phyloP scores from a whole-genome alignment of 352 stramenopile species.

The Phytophthora nicotianae region DNA sequence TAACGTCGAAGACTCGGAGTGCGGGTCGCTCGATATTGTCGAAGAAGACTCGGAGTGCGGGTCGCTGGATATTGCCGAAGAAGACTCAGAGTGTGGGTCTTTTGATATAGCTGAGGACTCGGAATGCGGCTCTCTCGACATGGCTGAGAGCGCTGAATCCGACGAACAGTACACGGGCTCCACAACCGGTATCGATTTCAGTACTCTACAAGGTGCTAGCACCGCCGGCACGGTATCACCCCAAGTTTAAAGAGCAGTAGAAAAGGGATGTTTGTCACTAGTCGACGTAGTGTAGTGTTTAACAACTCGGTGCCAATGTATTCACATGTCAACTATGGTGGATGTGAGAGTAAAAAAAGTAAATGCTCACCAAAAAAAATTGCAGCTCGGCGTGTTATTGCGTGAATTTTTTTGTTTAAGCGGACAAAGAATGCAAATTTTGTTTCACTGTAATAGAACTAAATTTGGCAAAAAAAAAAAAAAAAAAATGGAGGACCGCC shows the following conservation, averaged over 20 bases:
- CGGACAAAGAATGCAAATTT: no score
- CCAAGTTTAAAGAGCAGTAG: slow-evolving; percentile 15
- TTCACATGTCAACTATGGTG: no score
- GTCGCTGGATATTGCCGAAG: slow-evolving; percentile 28
- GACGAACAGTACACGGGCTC: slow-evolving; percentile 27
- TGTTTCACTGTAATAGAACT: no score
- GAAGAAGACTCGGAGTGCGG: slow-evolving; percentile 28
- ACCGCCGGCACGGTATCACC: slow-evolving; percentile 32
- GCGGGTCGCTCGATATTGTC: slow-evolving; percentile 26
- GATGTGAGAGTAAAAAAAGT: no score
- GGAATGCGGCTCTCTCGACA: slow-evolving; percentile 36
- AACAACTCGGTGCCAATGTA: no score
- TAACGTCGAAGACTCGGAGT: slow-evolving; percentile 28
- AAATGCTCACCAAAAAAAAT: no score
- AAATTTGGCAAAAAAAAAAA: no score
- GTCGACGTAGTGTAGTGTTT: slow-evolving; percentile 25
- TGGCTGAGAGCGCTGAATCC: slow-evolving; percentile 27
- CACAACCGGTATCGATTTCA: slow-evolving; percentile 42
- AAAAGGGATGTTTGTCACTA: slow-evolving; percentile 6
- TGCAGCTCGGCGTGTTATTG: no score
- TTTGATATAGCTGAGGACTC: slow-evolving; percentile 35
- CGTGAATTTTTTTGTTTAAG: no score
- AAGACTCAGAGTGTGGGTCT: slow-evolving; percentile 27
- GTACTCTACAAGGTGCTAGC: slow-evolving; percentile 23
- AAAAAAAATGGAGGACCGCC: no score